phyloP scores from a whole-genome alignment of 2,329 filamentous ascomycete species.

The Salinomyces thailandicus region DNA sequence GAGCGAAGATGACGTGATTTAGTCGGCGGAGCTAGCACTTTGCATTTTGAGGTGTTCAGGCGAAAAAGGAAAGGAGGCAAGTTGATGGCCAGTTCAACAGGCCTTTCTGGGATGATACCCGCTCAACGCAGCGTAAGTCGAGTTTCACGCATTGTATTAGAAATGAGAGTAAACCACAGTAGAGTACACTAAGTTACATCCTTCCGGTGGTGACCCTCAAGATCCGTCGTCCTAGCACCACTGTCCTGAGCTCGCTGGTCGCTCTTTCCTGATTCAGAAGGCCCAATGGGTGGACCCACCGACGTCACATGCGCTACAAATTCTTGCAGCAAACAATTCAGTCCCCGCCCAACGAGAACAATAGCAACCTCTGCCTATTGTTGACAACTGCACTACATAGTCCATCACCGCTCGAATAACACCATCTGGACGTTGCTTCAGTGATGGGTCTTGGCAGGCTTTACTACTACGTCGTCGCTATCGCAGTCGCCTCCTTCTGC shows the following conservation, averaged over 20 bases:
- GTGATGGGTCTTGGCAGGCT: conserved; percentile 20
- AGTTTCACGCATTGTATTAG: neutral
- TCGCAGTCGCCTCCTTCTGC: conserved; percentile 13
- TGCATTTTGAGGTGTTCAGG: neutral
- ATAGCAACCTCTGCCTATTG: conserved; percentile 10
- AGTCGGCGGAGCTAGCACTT: neutral
- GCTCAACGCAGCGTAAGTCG: conserved; percentile 26
- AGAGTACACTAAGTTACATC: too few species aligned
- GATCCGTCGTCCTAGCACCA: too few species aligned
- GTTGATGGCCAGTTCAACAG: conserved; percentile 23
- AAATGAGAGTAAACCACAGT: too few species aligned
- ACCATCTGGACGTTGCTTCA: neutral
- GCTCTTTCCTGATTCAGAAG: conserved; percentile 1
- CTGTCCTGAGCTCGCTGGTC: too few species aligned
- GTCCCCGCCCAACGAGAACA: conserved; percentile 8
- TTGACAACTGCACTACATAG: neutral
- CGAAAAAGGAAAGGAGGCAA: neutral
- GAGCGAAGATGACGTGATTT: neutral
- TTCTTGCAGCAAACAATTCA: neutral
- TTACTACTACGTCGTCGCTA: conserved; percentile 19
- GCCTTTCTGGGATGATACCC: conserved; percentile 23
- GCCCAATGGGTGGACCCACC: neutral
- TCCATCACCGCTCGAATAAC: neutral
- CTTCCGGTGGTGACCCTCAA: too few species aligned
- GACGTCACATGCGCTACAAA: neutral